Percentiles rank a stretch among this genome's conserved stretches.
Conservation (phyloP, 2,329 filamentous ascomycete genomes). For the Periconia sp. region DNA sequence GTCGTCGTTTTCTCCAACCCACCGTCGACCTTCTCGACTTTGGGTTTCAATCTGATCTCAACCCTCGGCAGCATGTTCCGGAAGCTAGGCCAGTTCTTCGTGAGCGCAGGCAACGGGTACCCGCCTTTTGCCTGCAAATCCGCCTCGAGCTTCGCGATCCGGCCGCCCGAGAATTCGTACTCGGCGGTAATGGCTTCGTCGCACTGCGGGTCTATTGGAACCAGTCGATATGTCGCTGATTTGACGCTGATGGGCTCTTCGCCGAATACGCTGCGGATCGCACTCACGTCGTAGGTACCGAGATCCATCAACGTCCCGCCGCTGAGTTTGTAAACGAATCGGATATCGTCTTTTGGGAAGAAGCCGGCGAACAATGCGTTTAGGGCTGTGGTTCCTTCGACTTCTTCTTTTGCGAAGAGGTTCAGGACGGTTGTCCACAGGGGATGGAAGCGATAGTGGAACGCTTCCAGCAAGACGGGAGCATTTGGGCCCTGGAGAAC, state of each 20-base stretch:
- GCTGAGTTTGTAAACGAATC: constrained; percentile 43
- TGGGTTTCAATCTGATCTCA: constrained; percentile 11
- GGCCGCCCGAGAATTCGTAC: constrained; percentile 24
- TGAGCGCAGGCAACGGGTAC: constrained; percentile 22
- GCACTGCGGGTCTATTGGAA: constrained; percentile 15
- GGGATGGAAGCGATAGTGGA: constrained; percentile 50
- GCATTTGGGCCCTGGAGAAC: constrained; percentile 37
- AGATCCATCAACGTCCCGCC: constrained; percentile 46
- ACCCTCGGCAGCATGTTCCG: constrained; percentile 8
- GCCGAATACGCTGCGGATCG: constrained; percentile 27
- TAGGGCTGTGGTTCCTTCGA: constrained; percentile 35
- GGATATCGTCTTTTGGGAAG: constrained; percentile 37
- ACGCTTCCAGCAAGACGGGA: constrained; percentile 49
- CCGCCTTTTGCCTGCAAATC: constrained; percentile 20
- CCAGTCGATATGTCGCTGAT: constrained; percentile 10
- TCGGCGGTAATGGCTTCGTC: constrained; percentile 23
- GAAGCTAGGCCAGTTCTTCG: constrained; percentile 21
- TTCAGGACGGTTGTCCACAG: constrained; percentile 40
- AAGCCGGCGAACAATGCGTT: constrained; percentile 26
- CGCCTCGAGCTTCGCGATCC: constrained; percentile 12
- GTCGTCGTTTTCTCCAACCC: constrained; percentile 11
- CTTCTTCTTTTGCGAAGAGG: constrained; percentile 36
- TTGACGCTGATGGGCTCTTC: constrained; percentile 28
- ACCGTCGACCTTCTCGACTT: constrained; percentile 5
- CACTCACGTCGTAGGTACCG: constrained; percentile 38